A percentile compares a stretch with the other conserved stretches of the same genome.
These are phyloP conservation scores for Aspergillus fijiensis DNA, from an alignment of 2,329 filamentous ascomycete species.

Conservation along the genomic window DNA sequence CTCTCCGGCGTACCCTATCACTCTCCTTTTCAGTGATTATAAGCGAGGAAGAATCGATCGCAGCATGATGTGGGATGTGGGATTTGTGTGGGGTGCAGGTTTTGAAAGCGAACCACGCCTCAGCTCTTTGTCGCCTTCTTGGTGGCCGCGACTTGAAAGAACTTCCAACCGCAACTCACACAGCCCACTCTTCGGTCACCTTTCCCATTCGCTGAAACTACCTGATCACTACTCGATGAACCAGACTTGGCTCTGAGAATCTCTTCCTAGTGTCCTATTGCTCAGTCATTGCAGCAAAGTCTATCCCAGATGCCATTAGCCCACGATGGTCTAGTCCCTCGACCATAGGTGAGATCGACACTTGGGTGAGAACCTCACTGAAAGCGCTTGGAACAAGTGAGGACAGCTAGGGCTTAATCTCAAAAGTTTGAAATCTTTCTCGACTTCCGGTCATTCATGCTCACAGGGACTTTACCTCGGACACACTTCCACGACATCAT, in stretches of 20 bases:
- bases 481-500: conserved; percentile 13
- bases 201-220: neutral
- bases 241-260: too few species aligned
- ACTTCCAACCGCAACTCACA: neutral
- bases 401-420: neutral
- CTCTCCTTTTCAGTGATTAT: neutral
- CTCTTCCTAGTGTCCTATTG: too few species aligned
- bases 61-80: neutral
- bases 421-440: neutral
- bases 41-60: neutral
- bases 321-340: too few species aligned
- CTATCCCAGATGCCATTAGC: too few species aligned
- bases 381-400: too few species aligned
- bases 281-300: too few species aligned
- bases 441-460: neutral
- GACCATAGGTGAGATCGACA: too few species aligned
- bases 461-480: neutral
- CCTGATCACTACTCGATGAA: neutral
- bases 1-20: neutral
- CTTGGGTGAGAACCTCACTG: too few species aligned
- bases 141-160: neutral
- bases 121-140: neutral
- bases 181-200: neutral
- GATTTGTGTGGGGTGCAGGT: neutral
- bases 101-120: neutral